Conservation (phyloP, 2,329 filamentous ascomycete species). For the Lasiodiplodia sp. region DNA sequence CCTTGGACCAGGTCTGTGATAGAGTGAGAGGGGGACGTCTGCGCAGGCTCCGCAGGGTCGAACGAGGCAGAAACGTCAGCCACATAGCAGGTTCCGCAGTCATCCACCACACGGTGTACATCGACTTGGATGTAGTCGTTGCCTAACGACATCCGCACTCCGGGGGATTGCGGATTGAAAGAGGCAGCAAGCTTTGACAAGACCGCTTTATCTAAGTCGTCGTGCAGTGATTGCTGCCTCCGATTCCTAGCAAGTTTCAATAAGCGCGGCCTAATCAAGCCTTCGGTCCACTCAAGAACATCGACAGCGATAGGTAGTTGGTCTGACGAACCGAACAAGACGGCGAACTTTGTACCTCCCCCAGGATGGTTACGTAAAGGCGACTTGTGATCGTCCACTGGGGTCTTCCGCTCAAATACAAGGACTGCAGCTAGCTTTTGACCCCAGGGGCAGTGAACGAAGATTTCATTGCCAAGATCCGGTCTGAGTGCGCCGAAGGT, state of each 20-base stretch:
- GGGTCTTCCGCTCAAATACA: not conserved
- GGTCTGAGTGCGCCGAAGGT: not conserved
- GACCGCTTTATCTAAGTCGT: too few relatives aligned
- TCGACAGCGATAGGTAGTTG: not conserved
- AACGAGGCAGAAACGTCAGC: not conserved
- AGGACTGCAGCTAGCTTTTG: not conserved
- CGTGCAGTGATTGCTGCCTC: too few relatives aligned
- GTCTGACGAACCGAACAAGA: not conserved
- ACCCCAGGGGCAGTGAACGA: not conserved
- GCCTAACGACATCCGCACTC: not conserved
- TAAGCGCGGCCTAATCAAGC: too few relatives aligned
- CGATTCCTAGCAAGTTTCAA: too few relatives aligned
- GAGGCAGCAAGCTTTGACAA: not conserved
- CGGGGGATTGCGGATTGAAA: not conserved
- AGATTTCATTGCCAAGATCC: not conserved
- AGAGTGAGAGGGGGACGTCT: too few relatives aligned
- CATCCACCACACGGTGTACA: not conserved
- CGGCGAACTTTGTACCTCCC: not conserved
- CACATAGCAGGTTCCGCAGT: not conserved
- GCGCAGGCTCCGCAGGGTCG: not conserved
- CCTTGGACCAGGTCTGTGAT: too few relatives aligned
- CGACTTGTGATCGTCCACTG: not conserved
- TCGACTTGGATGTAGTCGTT: not conserved
- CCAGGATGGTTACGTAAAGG: not conserved
- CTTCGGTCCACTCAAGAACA: not conserved